These are phyloP conservation scores for Firmiana major DNA, from an alignment of 345 rosid species.

Conservation along the genomic window DNA sequence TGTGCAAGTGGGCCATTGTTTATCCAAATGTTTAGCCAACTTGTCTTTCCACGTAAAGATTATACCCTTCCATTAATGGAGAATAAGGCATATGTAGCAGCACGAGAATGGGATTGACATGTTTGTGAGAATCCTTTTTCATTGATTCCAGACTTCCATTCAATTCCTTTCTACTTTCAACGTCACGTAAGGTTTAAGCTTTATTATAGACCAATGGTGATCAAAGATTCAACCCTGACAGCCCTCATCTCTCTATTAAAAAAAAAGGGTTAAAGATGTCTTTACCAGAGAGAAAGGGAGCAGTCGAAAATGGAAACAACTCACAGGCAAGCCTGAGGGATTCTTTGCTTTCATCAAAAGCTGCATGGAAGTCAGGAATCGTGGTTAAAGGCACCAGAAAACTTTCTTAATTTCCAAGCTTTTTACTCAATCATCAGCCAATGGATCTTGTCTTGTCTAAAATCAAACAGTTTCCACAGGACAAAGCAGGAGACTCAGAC, in stretches of 20 bases:
- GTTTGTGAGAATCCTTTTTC: neutral
- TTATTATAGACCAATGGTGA: too few relatives aligned
- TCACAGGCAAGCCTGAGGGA: neutral
- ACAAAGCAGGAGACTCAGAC: neutral
- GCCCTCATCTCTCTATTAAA: too few relatives aligned
- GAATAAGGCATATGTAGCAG: slow-evolving; percentile 12
- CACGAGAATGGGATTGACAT: neutral
- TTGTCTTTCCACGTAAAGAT: neutral
- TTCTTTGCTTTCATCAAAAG: slow-evolving; percentile 38
- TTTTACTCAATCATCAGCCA: neutral
- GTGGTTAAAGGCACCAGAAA: neutral
- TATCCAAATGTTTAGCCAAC: neutral
- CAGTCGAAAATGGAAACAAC: neutral
- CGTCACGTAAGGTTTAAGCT: too few relatives aligned
- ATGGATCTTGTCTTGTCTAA: neutral
- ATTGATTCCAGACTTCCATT: neutral
- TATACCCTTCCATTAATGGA: neutral
- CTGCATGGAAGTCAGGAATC: slow-evolving; percentile 14
- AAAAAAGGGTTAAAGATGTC: neutral
- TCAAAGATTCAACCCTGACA: too few relatives aligned
- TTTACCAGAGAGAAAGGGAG: neutral
- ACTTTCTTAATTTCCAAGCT: slow-evolving; percentile 8
- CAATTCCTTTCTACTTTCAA: neutral
- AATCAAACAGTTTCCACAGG: slow-evolving; percentile 5
- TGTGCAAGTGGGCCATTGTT: neutral